Evolutionary conservation across 257 asterid species (phyloP).

Genomic region (Marsdenia floribunda): DNA sequence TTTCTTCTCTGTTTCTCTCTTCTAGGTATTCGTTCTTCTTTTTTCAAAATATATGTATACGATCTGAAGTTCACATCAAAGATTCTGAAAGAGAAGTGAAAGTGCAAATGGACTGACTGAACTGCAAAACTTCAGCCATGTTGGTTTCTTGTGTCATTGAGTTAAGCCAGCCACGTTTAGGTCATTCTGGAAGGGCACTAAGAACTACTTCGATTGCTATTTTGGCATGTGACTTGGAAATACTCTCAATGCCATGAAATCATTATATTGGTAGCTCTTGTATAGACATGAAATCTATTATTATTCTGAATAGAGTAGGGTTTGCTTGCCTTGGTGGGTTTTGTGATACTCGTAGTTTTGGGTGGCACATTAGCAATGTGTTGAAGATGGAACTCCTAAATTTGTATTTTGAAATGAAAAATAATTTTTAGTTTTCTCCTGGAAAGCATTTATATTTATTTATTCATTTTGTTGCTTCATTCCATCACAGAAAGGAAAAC

Average conservation of each 20-base stretch:
- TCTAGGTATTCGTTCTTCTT: too few relatives aligned
- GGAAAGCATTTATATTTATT: neutral
- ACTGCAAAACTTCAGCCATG: too few relatives aligned
- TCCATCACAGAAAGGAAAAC: too few relatives aligned
- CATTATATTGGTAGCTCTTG: slow-evolving; percentile 4
- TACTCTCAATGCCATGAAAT: slow-evolving; percentile 6
- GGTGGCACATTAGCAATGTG: slow-evolving; percentile 11
- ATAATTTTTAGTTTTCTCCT: neutral
- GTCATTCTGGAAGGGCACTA: neutral
- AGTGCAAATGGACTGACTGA: neutral
- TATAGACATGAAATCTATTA: slow-evolving; percentile 14
- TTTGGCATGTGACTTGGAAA: neutral
- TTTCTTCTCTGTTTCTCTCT: too few relatives aligned
- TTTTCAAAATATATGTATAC: neutral
- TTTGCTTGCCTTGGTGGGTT: too few relatives aligned
- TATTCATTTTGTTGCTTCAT: neutral
- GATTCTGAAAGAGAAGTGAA: neutral
- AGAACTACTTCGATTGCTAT: slow-evolving; percentile 7
- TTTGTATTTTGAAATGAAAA: neutral
- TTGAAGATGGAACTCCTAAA: neutral
- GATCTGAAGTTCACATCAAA: neutral
- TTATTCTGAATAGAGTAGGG: neutral
- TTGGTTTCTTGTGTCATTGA: neutral
- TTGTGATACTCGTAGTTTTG: neutral
- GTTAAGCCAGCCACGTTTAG: neutral